phyloP scores from a whole-genome alignment of 495 filamentous ascomycete genomes.

The Podospora sp. region DNA sequence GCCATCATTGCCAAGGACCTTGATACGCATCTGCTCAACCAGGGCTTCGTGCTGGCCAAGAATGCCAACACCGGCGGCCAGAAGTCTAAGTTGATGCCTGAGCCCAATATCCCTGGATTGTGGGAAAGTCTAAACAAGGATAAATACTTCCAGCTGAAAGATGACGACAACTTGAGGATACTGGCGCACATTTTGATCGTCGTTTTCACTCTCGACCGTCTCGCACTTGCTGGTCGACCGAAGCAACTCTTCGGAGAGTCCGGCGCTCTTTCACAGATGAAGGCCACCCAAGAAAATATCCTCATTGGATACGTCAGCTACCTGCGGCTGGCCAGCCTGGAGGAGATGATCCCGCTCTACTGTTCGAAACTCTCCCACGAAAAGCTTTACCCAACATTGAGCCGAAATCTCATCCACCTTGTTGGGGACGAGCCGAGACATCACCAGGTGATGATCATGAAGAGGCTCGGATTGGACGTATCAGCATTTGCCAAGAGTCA shows the following conservation, averaged over 20 bases:
- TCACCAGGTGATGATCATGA: conserved; percentile 64
- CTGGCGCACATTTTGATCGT: conserved; percentile 61
- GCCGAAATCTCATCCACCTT: conserved; percentile 59
- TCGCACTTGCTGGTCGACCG: conserved; percentile 23
- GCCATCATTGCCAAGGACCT: conserved; percentile 63
- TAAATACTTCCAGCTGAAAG: conserved; percentile 52
- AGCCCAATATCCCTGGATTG: conserved; percentile 27
- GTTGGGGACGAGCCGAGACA: conserved; percentile 46
- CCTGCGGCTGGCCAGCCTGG: conserved; percentile 66
- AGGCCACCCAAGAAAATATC: conserved; percentile 59
- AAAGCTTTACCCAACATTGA: conserved; percentile 54
- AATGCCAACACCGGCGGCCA: conserved; percentile 49
- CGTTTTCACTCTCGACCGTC: conserved; percentile 51
- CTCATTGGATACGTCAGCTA: conserved; percentile 80
- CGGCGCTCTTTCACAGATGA: conserved; percentile 28
- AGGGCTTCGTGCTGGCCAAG: conserved; percentile 59
- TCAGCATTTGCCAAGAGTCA: conserved; percentile 55
- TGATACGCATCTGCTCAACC: conserved; percentile 56
- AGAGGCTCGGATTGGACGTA: conserved; percentile 55
- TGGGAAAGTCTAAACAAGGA: conserved; percentile 36
- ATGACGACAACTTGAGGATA: conserved; percentile 62
- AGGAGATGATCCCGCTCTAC: conserved; percentile 82
- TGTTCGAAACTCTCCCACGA: conserved; percentile 68
- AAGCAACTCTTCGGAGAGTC: conserved; percentile 44
- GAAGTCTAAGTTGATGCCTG: conserved; percentile 54